A percentile compares a stretch with the other conserved stretches of the same genome.
These are phyloP conservation scores for Neurospora sp. DNA, from an alignment of 2,329 filamentous ascomycete species.

Conservation along the genomic window DNA sequence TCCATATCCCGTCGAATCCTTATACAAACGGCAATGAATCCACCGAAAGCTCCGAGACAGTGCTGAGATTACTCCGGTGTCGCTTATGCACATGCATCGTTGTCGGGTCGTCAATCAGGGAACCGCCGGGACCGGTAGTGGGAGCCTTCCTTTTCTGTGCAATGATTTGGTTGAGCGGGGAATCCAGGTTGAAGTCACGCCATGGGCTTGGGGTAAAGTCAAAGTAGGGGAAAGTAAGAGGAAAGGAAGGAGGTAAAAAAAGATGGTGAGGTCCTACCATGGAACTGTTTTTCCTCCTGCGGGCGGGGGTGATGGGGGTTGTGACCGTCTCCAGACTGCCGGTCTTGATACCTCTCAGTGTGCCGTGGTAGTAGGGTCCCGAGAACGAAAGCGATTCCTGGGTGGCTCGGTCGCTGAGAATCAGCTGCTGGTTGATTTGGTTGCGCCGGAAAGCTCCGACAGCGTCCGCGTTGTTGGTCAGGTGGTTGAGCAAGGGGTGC, in stretches of 20 bases:
- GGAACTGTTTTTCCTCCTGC: slow-evolving; percentile 42
- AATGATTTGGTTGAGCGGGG: slow-evolving; percentile 35
- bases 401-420: slow-evolving; percentile 49
- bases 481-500: slow-evolving; percentile 51
- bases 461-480: slow-evolving; percentile 55
- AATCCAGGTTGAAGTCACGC: slow-evolving; percentile 12
- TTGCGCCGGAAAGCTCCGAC: slow-evolving; percentile 71
- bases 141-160: slow-evolving; percentile 48
- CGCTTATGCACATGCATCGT: slow-evolving; percentile 36
- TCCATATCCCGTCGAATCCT: background rate
- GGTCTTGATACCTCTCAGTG: slow-evolving; percentile 52
- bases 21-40: background rate
- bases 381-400: slow-evolving; percentile 54
- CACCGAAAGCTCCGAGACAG: slow-evolving; percentile 6
- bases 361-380: slow-evolving; percentile 48
- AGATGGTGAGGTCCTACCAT: slow-evolving; percentile 7
- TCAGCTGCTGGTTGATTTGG: slow-evolving; percentile 52
- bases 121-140: slow-evolving; percentile 23
- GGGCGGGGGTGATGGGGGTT: slow-evolving; percentile 57
- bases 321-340: slow-evolving; percentile 57
- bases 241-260: background rate
- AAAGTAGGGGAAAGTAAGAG: background rate
- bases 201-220: background rate
- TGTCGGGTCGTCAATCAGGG: background rate
- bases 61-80: slow-evolving; percentile 37